Conservation (phyloP, 768 basidiomycete genomes). For the Rhodotorula taiwanensis region DNA sequence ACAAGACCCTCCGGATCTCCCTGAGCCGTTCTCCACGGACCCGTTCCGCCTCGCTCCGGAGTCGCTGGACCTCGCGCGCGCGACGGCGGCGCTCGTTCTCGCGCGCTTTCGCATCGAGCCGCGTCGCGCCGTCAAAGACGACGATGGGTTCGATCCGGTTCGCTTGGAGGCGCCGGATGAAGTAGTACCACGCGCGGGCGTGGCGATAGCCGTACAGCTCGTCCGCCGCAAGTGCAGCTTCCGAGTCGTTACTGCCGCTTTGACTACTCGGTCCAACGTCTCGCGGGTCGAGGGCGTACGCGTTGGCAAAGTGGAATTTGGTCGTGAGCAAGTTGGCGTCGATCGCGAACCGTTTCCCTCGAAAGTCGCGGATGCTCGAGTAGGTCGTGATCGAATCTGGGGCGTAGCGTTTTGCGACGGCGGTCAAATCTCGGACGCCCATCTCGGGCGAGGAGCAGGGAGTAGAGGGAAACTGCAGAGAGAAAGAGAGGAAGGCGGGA, state of each 20-base stretch:
- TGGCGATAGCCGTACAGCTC: background rate
- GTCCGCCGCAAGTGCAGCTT: background rate
- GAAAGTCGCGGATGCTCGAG: slow-evolving; percentile 11
- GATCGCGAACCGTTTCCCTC: slow-evolving; percentile 18
- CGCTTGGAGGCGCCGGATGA: slow-evolving; percentile 10
- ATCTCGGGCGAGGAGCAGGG: no score
- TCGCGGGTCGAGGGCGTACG: background rate
- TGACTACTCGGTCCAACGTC: no score
- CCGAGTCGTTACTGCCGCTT: no score
- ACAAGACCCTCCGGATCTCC: background rate
- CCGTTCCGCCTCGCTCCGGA: slow-evolving; percentile 9
- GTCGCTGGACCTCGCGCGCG: slow-evolving; percentile 7
- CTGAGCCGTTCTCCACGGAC: slow-evolving; percentile 1
- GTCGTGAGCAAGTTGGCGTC: slow-evolving; percentile 33
- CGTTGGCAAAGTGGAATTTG: slow-evolving; percentile 19
- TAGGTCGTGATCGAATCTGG: background rate
- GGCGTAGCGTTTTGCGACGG: slow-evolving; percentile 3
- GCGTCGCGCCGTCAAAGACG: slow-evolving; percentile 32
- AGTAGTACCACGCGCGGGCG: slow-evolving; percentile 24
- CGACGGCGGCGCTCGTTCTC: slow-evolving; percentile 11
- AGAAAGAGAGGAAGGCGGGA: no score
- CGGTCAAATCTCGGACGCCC: slow-evolving; percentile 27
- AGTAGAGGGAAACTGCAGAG: no score
- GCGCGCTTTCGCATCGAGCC: slow-evolving; percentile 17
- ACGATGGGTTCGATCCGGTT: slow-evolving; percentile 19